Percentiles rank a stretch among this genome's conserved stretches.
Evolutionary conservation across 1,139 yeast species (phyloP).

Genomic region (Chernovozyma sophiae-reginae): DNA sequence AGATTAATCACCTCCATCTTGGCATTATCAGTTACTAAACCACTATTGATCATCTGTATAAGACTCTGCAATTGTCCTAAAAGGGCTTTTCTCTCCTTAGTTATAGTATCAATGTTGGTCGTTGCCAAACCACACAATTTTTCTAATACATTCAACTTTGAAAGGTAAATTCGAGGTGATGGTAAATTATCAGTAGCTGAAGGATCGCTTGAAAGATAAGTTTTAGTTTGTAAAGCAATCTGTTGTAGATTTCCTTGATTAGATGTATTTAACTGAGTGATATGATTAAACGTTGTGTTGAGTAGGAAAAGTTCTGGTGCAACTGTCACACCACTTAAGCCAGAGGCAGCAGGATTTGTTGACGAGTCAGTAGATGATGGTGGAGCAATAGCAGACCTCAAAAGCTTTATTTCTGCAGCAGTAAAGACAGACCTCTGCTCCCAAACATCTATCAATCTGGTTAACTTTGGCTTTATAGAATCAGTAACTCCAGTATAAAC

Average conservation of each 20-base stretch:
- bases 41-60: conserved; percentile 36
- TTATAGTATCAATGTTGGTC: conserved; percentile 33
- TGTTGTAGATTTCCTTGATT: conserved; percentile 39
- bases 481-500: conserved; percentile 33
- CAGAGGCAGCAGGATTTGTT: conserved; percentile 6
- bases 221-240: conserved; percentile 40
- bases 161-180: conserved; percentile 46
- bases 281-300: conserved; percentile 29
- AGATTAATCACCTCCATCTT: conserved; percentile 40
- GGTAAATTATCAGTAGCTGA: conserved; percentile 46
- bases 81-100: conserved; percentile 36
- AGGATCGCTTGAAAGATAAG: conserved; percentile 40
- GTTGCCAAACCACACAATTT: conserved; percentile 36
- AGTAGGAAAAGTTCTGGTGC: conserved; percentile 39
- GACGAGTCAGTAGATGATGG: conserved; percentile 9
- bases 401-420: conserved; percentile 35
- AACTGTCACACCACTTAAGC: conserved; percentile 12
- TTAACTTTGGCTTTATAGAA: conserved; percentile 50
- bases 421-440: conserved; percentile 59
- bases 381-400: conserved; percentile 33
- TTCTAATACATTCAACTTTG: conserved; percentile 43
- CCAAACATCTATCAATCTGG: conserved; percentile 72
- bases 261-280: conserved; percentile 26
- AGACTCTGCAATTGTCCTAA: conserved; percentile 41
- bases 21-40: conserved; percentile 41